A percentile compares a stretch with the other conserved stretches of the same genome.
Conservation (phyloP, 1,284 basidiomycete species). For the Cryptococcus maquisensis region DNA sequence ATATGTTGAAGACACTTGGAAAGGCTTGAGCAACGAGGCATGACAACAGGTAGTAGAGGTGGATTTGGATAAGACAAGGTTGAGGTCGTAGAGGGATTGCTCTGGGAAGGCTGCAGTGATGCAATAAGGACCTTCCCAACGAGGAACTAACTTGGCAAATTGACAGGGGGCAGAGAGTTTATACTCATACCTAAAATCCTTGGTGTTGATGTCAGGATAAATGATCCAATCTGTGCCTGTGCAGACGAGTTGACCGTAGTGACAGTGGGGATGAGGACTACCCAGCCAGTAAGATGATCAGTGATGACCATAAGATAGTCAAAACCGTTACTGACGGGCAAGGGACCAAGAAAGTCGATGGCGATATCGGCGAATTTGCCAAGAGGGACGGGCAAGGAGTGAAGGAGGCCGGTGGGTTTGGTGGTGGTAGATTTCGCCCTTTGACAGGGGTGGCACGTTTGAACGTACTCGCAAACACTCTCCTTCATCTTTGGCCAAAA, state of each 20-base stretch:
- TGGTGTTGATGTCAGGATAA: neutral
- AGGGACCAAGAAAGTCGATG: neutral
- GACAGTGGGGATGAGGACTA: neutral
- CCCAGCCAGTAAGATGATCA: neutral
- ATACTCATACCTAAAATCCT: no score
- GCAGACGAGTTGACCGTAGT: neutral
- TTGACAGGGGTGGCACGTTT: neutral
- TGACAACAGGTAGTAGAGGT: no score
- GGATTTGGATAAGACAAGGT: no score
- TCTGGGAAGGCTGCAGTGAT: no score
- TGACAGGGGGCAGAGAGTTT: no score
- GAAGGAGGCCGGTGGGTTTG: neutral
- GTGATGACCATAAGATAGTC: slow-evolving; percentile 1
- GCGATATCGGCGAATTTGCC: neutral
- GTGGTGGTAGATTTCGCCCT: neutral
- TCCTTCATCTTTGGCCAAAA: neutral
- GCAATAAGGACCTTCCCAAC: no score
- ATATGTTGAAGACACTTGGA: no score
- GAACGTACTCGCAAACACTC: neutral
- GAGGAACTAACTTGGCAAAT: no score
- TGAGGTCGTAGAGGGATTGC: no score
- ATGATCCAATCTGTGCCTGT: neutral
- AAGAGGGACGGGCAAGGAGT: neutral
- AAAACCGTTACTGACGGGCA: neutral
- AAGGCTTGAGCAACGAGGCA: no score